Base-by-base conservation (phyloP, 352 stramenopile genomes). In the Phytophthora cactorum region DNA sequence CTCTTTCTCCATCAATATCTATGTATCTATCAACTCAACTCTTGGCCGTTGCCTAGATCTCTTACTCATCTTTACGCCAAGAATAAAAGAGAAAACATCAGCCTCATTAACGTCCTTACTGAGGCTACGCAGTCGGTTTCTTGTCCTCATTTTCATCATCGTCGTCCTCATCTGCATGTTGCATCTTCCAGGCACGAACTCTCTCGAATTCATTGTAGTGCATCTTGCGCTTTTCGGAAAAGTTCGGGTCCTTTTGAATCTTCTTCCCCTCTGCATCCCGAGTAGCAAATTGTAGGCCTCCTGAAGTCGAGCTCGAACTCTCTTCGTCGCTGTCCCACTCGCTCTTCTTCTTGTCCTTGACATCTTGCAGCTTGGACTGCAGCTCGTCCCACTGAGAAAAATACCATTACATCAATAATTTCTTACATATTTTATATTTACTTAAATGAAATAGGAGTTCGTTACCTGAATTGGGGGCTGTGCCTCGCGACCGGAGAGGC, bases 121-220 rank as follows among this genome's bases (percentile, higher is more conserved):
- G 25, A 61, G 36, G 2, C 39, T 59, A 14, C 2, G 50, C 45
- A 34, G 29, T 32, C 27, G 49, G 39, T 17, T 64, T 69, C n/a
- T 64, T 32, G 14, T 77, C 28, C 4, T 61, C 57, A 15, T 84
- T 65, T 0, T 83, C 65, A 2, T 86, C 74, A 11, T 82, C 52
- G 4, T 84, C 29, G 3, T 86, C 79, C 0, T 90, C 78, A 6
- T 66, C 50, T 36, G 60, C 53, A 59, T 94, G 84, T 51, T 78
- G 54, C 73, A 88, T 77, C 25, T 82, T 80, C 85, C 85, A 93
- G 47, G 78, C 75, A 25, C 88, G 87, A 66, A 93, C 71, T 25
- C 73, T 49, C 58, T 93, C 77, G 57, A 91, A 93, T 58, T 95
- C 87, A 53, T 95, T 95, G 80, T 95, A 95, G 73, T 95, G 87